Percentiles rank a stretch among this genome's conserved stretches.
Conservation (phyloP, 2,329 filamentous ascomycete genomes). For the Dothiorella sarmentorum region DNA sequence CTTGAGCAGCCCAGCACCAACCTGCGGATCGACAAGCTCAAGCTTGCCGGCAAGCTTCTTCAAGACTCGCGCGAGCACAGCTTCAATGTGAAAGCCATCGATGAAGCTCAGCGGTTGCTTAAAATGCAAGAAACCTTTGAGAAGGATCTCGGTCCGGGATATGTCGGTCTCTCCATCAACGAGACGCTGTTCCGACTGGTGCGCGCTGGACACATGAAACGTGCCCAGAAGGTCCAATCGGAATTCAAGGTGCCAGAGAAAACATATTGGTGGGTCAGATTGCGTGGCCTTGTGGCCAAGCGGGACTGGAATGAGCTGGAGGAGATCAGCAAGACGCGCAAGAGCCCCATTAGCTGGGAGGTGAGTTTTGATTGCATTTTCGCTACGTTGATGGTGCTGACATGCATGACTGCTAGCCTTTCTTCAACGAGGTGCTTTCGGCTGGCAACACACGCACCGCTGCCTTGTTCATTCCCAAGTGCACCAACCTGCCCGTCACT, state of each 20-base stretch:
- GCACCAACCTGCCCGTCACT: conserved; percentile 63
- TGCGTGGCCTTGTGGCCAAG: conserved; percentile 84
- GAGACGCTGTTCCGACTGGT: conserved; percentile 90
- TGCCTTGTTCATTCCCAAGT: conserved; percentile 81
- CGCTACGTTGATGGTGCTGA: conserved; percentile 8
- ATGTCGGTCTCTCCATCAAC: conserved; percentile 81
- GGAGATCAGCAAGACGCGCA: conserved; percentile 71
- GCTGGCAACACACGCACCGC: conserved; percentile 90
- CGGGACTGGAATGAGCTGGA: conserved; percentile 92
- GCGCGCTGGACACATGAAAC: conserved; percentile 73
- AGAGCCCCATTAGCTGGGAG: conserved; percentile 95
- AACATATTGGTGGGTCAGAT: conserved; percentile 79
- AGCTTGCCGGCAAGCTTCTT: conserved; percentile 78
- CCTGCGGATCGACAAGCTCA: conserved; percentile 77
- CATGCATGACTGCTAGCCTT: conserved; percentile 57
- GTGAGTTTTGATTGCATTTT: neutral
- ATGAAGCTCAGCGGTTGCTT: conserved; percentile 75
- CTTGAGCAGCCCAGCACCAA: conserved; percentile 67
- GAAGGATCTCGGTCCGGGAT: conserved; percentile 69
- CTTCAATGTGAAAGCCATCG: conserved; percentile 70
- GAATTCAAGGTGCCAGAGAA: conserved; percentile 94
- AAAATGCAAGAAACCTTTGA: conserved; percentile 85
- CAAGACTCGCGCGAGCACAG: conserved; percentile 76
- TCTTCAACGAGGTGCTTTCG: conserved; percentile 82
- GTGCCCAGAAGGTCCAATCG: conserved; percentile 80